Conservation (phyloP, 805 yeast species). For the Kodamaea fukazawae region DNA sequence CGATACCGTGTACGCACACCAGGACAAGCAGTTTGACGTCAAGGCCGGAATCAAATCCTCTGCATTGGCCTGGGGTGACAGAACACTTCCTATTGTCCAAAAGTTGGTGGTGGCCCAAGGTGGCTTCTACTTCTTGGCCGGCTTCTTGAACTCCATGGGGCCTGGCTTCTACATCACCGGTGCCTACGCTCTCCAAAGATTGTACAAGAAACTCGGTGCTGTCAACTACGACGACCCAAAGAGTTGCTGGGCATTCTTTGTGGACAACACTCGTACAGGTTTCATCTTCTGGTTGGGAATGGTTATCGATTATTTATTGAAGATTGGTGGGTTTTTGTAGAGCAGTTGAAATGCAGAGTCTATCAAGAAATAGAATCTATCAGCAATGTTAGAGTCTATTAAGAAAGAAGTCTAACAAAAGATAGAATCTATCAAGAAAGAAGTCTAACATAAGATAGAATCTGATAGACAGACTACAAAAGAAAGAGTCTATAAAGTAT, state of each 20-base stretch:
- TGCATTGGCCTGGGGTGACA: slow-evolving; percentile 90
- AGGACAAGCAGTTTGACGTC: slow-evolving; percentile 85
- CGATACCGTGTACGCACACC: slow-evolving; percentile 97
- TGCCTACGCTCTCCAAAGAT: slow-evolving; percentile 63
- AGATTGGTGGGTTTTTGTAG: slow-evolving; percentile 44
- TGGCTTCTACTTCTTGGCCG: slow-evolving; percentile 61
- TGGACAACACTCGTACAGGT: slow-evolving; percentile 75
- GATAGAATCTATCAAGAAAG: too few relatives aligned
- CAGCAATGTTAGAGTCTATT: too few relatives aligned
- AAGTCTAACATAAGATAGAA: too few relatives aligned
- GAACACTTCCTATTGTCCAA: slow-evolving; percentile 66
- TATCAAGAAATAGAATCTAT: too few relatives aligned
- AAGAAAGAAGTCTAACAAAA: too few relatives aligned
- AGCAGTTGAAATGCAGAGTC: too few relatives aligned
- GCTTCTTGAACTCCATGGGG: slow-evolving; percentile 75
- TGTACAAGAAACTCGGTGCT: slow-evolving; percentile 62
- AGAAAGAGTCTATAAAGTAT: too few relatives aligned
- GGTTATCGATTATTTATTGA: slow-evolving; percentile 59
- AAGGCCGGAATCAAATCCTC: slow-evolving; percentile 93
- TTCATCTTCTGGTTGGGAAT: slow-evolving; percentile 65
- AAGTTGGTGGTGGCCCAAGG: slow-evolving; percentile 68
- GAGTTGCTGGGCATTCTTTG: slow-evolving; percentile 81
- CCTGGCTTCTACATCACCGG: slow-evolving; percentile 76
- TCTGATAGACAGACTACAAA: too few relatives aligned
- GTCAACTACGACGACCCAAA: slow-evolving; percentile 80